A percentile compares a stretch with the other conserved stretches of the same genome.
Conservation (phyloP, 2,329 filamentous ascomycete genomes). For the Talaromyces amestolkiae region DNA sequence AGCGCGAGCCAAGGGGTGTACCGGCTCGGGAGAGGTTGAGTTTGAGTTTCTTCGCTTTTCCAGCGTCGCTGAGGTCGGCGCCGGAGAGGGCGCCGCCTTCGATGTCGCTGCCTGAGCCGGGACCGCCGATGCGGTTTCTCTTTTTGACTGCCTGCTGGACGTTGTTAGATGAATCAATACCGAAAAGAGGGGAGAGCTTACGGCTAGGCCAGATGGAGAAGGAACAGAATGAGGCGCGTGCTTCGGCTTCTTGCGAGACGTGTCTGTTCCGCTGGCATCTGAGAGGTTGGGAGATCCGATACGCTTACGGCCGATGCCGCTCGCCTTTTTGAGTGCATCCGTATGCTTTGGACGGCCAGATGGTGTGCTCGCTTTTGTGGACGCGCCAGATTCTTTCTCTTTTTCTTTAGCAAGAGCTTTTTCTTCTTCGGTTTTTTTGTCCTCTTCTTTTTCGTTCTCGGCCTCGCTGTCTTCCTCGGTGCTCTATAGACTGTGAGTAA, state of each 20-base stretch:
- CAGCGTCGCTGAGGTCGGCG: slow-evolving; percentile 47
- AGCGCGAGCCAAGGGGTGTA: slow-evolving; percentile 50
- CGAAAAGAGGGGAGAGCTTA: slow-evolving; percentile 23
- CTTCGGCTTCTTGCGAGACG: slow-evolving; percentile 73
- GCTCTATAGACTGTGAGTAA: slow-evolving; percentile 40
- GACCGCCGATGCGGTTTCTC: slow-evolving; percentile 36
- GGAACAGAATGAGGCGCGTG: slow-evolving; percentile 59
- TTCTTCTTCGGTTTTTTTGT: slow-evolving; percentile 59
- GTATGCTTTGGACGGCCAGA: slow-evolving; percentile 56
- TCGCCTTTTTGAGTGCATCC: slow-evolving; percentile 51
- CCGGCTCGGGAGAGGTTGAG: slow-evolving; percentile 44
- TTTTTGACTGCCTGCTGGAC: slow-evolving; percentile 54
- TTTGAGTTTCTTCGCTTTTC: slow-evolving; percentile 49
- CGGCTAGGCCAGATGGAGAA: slow-evolving; percentile 58
- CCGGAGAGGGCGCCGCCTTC: slow-evolving; percentile 52
- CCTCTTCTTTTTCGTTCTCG: slow-evolving; percentile 60
- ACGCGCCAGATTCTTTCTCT: slow-evolving; percentile 54
- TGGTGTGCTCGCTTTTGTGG: slow-evolving; percentile 68
- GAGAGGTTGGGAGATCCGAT: slow-evolving; percentile 82
- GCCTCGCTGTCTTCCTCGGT: slow-evolving; percentile 61
- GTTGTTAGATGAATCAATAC: background rate
- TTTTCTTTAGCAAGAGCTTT: slow-evolving; percentile 47
- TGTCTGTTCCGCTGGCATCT: slow-evolving; percentile 89
- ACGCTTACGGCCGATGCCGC: slow-evolving; percentile 67
- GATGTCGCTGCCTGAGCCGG: slow-evolving; percentile 55